Evolutionary conservation across 495 filamentous ascomycete genomes (phyloP).

Genomic region (Pseudotulostoma volvatum): DNA sequence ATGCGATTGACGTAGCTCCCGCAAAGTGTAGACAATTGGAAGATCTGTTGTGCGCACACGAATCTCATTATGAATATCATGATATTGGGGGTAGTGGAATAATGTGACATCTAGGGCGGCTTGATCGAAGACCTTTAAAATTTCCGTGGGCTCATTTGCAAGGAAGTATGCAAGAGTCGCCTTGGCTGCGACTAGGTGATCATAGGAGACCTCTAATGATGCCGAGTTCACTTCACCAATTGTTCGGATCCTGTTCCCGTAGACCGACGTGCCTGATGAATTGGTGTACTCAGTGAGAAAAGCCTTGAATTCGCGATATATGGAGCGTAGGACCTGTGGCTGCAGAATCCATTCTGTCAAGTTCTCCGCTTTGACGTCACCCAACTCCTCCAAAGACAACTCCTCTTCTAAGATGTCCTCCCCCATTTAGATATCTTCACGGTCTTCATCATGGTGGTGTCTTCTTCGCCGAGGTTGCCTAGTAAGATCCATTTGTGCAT

Average conservation of each 20-base stretch:
- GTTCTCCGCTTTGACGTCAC: conserved; percentile 85
- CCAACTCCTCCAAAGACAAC: conserved; percentile 75
- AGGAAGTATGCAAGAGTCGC: conserved; percentile 97
- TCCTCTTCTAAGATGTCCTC: conserved; percentile 90
- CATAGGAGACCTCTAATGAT: conserved; percentile 88
- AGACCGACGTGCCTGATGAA: conserved; percentile 71
- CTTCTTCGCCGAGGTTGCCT: conserved; percentile 64
- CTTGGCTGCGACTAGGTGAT: conserved; percentile 74
- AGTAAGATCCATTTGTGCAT: conserved; percentile 65
- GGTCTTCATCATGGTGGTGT: conserved; percentile 83
- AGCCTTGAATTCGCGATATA: conserved; percentile 90
- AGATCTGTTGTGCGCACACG: conserved; percentile 94
- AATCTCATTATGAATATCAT: conserved; percentile 94
- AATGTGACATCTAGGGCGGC: conserved; percentile 92
- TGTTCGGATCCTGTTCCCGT: conserved; percentile 80
- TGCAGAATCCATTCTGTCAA: conserved; percentile 89
- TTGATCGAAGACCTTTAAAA: conserved; percentile 91
- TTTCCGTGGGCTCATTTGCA: conserved; percentile 84
- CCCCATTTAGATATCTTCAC: conserved; percentile 74
- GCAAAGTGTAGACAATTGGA: conserved; percentile 89
- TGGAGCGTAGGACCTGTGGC: conserved; percentile 78
- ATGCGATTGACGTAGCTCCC: conserved; percentile 88
- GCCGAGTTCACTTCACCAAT: conserved; percentile 95
- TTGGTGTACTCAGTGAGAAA: conserved; percentile 95
- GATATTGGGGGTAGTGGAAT: conserved; percentile 92